Evolutionary conservation across 2,329 filamentous ascomycete species (phyloP), one percentile per base, ranked within the genome.

Genomic region (Xylariaceae sp.): DNA sequence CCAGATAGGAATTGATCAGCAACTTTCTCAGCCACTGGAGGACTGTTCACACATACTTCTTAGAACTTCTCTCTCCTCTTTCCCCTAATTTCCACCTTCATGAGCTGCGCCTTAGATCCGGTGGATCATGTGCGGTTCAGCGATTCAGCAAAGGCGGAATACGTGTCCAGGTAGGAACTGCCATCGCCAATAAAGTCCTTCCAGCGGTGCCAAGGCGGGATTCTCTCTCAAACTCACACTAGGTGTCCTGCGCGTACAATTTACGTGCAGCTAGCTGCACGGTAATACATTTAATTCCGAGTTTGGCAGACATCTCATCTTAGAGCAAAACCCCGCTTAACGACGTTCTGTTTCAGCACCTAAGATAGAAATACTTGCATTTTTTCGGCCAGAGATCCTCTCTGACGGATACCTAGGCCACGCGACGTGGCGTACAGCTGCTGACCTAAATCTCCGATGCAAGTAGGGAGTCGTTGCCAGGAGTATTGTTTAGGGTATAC

Each of bases 51-150:
- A n/a, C n/a, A 5, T 11, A 17, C 26, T 43, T 26, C n/a, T 24
- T 23, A 43, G 24, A 49, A 31, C 6, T 16, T 6, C 16, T 16
- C n/a, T 16, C n/a, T 28, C 17, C 6, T 17, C 7, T 40, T n/a
- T n/a, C n/a, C n/a, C n/a, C 21, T 26, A 29, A 41, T 43, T 24
- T 52, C 29, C 46, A 31, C 45, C 41, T 41, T n/a, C 2, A 23
- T 34, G 31, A 45, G 26, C 37, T 33, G 17, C 23, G 50, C 41
- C 23, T 19, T 19, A n/a, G 40, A 45, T 8, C 2, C 14, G 14
- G 8, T 14, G 37, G 36, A 44, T 40, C 41, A 51, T 41, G 40
- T 40, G 46, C 29, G 28, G 37, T 19, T 50, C 52, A 33, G 28
- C 16, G n/a, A 23, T 36, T 17, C 8, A 41, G 26, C 28, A 28